Evolutionary conservation across 2,329 filamentous ascomycete species (phyloP).

Genomic region (Teratosphaeria zuluensis): DNA sequence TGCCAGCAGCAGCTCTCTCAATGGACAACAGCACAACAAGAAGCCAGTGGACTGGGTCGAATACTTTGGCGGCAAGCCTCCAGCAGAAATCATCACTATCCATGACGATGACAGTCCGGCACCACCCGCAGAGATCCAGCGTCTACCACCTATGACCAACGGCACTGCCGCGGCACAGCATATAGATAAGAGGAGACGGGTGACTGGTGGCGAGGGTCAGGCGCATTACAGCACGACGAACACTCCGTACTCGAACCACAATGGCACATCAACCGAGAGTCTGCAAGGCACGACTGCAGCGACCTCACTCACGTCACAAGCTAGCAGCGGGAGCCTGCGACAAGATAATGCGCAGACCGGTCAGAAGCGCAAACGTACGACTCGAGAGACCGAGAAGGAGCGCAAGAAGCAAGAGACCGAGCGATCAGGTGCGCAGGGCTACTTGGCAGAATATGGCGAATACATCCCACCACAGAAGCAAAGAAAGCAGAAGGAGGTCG

Average conservation of each 20-base stretch:
- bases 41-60: slow-evolving; percentile 25
- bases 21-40: slow-evolving; percentile 6
- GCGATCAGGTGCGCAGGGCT: slow-evolving; percentile 18
- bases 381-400: slow-evolving; percentile 28
- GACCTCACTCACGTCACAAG: slow-evolving; percentile 68
- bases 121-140: slow-evolving; percentile 13
- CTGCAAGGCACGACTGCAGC: slow-evolving; percentile 65
- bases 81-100: slow-evolving; percentile 44
- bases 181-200: slow-evolving; percentile 63
- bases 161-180: slow-evolving; percentile 37
- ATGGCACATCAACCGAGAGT: slow-evolving; percentile 44
- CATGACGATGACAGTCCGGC: slow-evolving; percentile 36
- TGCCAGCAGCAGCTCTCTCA: slow-evolving; percentile 3
- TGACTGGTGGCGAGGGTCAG: slow-evolving; percentile 34
- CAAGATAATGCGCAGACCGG: slow-evolving; percentile 60
- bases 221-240: slow-evolving; percentile 37
- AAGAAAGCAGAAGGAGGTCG: slow-evolving; percentile 67
- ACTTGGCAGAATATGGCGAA: slow-evolving; percentile 38
- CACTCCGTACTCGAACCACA: slow-evolving; percentile 61
- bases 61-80: slow-evolving; percentile 30
- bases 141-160: slow-evolving; percentile 11
- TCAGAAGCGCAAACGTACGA: slow-evolving; percentile 84
- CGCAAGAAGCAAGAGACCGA: slow-evolving; percentile 23
- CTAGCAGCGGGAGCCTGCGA: slow-evolving; percentile 47
- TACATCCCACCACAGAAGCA: slow-evolving; percentile 82